Conservation (phyloP, 2,329 filamentous ascomycete species). For the Fusarium begoniae region DNA sequence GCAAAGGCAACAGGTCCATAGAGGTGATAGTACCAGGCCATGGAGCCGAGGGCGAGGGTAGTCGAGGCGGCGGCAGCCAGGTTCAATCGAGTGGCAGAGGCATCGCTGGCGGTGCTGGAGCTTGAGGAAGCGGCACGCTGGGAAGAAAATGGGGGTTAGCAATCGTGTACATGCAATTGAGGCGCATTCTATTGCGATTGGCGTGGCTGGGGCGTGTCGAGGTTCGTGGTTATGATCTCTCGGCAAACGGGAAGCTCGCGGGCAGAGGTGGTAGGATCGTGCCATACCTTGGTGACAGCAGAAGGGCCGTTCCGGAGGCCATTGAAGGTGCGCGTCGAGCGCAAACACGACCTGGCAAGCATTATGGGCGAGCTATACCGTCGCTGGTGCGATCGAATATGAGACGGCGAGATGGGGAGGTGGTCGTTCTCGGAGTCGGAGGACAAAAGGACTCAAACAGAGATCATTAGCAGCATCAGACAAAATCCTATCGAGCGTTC, state of each 20-base stretch:
- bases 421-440: constrained; percentile 51
- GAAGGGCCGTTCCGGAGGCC: constrained; percentile 77
- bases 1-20: constrained; percentile 90
- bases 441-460: constrained; percentile 52
- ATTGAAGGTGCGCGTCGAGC: constrained; percentile 86
- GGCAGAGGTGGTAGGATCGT: constrained; percentile 45
- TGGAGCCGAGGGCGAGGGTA: constrained; percentile 84
- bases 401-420: constrained; percentile 48
- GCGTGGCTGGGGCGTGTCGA: constrained; percentile 35
- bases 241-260: constrained; percentile 46
- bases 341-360: constrained; percentile 93
- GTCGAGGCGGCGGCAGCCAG: constrained; percentile 88
- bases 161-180: constrained; percentile 34
- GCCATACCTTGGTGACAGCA: constrained; percentile 78
- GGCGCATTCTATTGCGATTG: constrained; percentile 43
- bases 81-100: constrained; percentile 82
- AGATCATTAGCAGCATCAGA: constrained; percentile 49
- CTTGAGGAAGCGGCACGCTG: constrained; percentile 77
- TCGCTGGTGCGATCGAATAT: constrained; percentile 50
- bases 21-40: constrained; percentile 97
- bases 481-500: constrained; percentile 54
- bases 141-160: constrained; percentile 51
- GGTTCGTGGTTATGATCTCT: constrained; percentile 45
- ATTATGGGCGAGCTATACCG: constrained; percentile 69
- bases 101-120: constrained; percentile 75